Evolutionary conservation across 352 stramenopile species (phyloP).

Genomic region (Phytopythium aichiense): DNA sequence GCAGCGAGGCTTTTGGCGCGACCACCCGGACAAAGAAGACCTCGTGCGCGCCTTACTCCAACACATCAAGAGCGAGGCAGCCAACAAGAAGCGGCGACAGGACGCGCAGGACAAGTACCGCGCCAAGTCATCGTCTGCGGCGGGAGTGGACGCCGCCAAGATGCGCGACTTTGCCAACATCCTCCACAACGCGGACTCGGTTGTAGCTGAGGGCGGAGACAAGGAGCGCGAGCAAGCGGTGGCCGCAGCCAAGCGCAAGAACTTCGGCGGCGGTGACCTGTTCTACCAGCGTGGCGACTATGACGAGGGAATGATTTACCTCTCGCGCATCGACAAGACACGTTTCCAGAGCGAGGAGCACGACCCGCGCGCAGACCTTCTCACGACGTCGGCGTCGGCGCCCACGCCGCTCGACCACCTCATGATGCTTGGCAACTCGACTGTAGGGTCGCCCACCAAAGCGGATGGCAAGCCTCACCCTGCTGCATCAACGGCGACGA

Average conservation of each 20-base stretch:
- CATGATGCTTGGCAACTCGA: slow-evolving; percentile 23
- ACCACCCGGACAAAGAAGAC: slow-evolving; percentile 89
- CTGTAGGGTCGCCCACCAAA: slow-evolving; percentile 2
- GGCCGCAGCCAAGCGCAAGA: slow-evolving; percentile 26
- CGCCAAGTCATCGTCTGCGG: slow-evolving; percentile 22
- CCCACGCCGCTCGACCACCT: slow-evolving; percentile 47
- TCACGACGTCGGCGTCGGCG: slow-evolving; percentile 33
- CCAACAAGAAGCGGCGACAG: slow-evolving; percentile 76
- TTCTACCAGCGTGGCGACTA: slow-evolving; percentile 86
- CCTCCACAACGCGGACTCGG: slow-evolving; percentile 17
- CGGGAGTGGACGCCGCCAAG: slow-evolving; percentile 23
- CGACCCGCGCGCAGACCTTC: slow-evolving; percentile 52
- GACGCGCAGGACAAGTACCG: slow-evolving; percentile 81
- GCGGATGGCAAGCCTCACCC: slow-evolving; percentile 17
- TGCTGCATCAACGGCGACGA: slow-evolving; percentile 8
- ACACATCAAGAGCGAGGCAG: slow-evolving; percentile 75
- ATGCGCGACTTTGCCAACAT: slow-evolving; percentile 63
- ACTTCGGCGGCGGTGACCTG: slow-evolving; percentile 58
- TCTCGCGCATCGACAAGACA: slow-evolving; percentile 74
- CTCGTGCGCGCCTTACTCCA: slow-evolving; percentile 83
- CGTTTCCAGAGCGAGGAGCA: slow-evolving; percentile 53
- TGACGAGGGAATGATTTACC: slow-evolving; percentile 82
- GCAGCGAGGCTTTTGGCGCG: slow-evolving; percentile 87
- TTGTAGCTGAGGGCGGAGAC: slow-evolving; percentile 8
- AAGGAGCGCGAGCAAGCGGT: slow-evolving; percentile 21